Evolutionary conservation across 1,284 basidiomycete species (phyloP), one percentile per base, ranked within the genome.

Genomic region (Sporisorium reilianum): DNA sequence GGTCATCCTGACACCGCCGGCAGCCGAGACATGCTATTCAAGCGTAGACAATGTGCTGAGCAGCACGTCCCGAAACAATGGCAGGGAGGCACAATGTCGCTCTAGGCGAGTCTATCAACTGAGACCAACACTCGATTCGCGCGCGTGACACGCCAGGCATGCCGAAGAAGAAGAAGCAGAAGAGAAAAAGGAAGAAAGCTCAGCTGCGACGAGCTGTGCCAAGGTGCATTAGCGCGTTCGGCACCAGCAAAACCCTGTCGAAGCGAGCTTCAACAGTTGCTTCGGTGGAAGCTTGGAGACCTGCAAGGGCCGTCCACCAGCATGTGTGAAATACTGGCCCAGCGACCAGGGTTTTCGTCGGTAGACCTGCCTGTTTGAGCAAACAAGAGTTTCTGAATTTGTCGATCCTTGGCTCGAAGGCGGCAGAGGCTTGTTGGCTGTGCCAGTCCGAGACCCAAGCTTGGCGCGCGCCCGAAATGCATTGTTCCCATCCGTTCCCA

Each of bases 271-370:
- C 28, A 36, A 16, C 11, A 7, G 32, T 38, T 26, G 36, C 50
- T n/a, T 20, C 22, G 50, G n/a, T 52, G 50, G 23, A 40, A 38
- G 49, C 18, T 40, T 50, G 20, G 14, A 23, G 14, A 22, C 16
- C 50, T 52, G 50, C 50, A 52, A 52, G 50, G 50, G 50, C 50
- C 25, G 18, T 23, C 23, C 23, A 52, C 34, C 49, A 50, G 49
- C 50, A 40, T 52, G 50, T 18, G 50, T 38, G 40, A 16, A 36
- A 23, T 22, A 36, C 26, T 14, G 0, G 12, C 42, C 4, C 42
- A 45, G 42, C 42, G 10, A 23, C 14, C 20, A 23, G 20, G 6
- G 20, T 2, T 3, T 4, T 45, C 14, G 26, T n/a, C n/a, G n/a
- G n/a, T n/a, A n/a, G n/a, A 28, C 12, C 23, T 23, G 16, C n/a